These are phyloP conservation scores for Lycium ferocissimum DNA, from an alignment of 257 asterid genomes.

Conservation along the genomic window DNA sequence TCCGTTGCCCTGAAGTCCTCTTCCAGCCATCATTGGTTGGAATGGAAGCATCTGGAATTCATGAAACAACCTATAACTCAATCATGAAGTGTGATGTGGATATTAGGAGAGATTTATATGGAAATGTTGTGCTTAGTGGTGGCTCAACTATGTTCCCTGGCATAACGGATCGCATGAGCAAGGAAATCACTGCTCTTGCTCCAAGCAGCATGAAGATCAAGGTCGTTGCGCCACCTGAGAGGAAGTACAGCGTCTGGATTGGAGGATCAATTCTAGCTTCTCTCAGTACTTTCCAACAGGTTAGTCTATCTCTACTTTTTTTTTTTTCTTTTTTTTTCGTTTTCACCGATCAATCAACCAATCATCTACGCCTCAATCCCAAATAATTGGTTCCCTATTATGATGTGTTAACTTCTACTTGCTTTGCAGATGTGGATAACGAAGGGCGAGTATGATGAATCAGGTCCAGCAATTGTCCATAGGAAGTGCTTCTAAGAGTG, in stretches of 20 bases:
- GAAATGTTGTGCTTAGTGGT: slow-evolving; percentile 27
- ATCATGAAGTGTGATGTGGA: slow-evolving; percentile 35
- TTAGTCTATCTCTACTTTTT: not conserved
- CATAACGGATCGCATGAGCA: slow-evolving; percentile 26
- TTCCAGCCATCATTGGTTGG: slow-evolving; percentile 32
- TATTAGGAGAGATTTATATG: slow-evolving; percentile 30
- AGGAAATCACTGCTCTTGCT: slow-evolving; percentile 22
- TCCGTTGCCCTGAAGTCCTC: slow-evolving; percentile 35
- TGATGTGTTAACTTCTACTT: not conserved
- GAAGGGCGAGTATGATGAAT: slow-evolving; percentile 31
- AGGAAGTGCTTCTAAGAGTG: slow-evolving; percentile 32
- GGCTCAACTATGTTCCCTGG: slow-evolving; percentile 27
- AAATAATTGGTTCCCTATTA: not conserved
- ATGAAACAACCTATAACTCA: slow-evolving; percentile 31
- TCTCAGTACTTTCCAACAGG: not conserved
- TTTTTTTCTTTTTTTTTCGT: not conserved
- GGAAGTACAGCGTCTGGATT: not conserved
- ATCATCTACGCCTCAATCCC: not conserved
- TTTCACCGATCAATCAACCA: not conserved
- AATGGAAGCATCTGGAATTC: slow-evolving; percentile 34
- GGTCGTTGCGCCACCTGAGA: not conserved
- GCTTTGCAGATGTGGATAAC: slow-evolving; percentile 32
- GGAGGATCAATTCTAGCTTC: not conserved
- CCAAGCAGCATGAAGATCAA: slow-evolving; percentile 5
- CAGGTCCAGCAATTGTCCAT: slow-evolving; percentile 32